Evolutionary conservation across 108 stramenopile species (phyloP), one percentile per base, ranked within the genome.

Genomic region (Pseudonitzschia multiseries): DNA sequence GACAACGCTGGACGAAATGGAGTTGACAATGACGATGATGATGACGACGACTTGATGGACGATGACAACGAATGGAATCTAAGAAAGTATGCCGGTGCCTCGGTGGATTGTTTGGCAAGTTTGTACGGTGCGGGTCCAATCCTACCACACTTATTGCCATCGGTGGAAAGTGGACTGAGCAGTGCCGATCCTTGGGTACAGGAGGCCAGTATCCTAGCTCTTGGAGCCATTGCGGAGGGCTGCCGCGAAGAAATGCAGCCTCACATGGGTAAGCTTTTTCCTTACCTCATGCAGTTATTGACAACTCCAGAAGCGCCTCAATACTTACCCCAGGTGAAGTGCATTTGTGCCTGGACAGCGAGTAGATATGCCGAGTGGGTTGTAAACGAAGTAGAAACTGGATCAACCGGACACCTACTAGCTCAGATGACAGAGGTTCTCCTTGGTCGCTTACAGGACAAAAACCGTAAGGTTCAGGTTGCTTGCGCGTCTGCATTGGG

Each of bases 51-150:
- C 43, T 70, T 72, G 17, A 78, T 81, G 53, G 91, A 93, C 29
- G 93, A 89, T 61, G 94, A 84, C 33, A 91, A 89, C 70, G 89
- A 93, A 77, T 96, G 96, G 96, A 90, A 84, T 28, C 74, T 96
- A 44, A 80, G 96, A 62, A 95, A 92, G 67, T 95, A 92, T 72
- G 77, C 94, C 17, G 96, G 93, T 17, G 96, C 96, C 17, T 86
- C 86, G 48, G 69, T 96, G 36, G 96, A 96, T 75, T 88, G 83
- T 36, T 69, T 96, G 53, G 78, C 93, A 13, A 83, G 71, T 21
- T 53, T 92, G 18, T 95, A 84, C 72, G 94, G 93, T 10, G 78
- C 93, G 4, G 72, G 71, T 0, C 65, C 79, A 29, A 85, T 89
- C 12, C 68, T 96, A 51, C 94, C 94, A 21, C 65, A 86, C 8